phyloP scores from a whole-genome alignment of 148 eudicot species.

The Cornus suecica region DNA sequence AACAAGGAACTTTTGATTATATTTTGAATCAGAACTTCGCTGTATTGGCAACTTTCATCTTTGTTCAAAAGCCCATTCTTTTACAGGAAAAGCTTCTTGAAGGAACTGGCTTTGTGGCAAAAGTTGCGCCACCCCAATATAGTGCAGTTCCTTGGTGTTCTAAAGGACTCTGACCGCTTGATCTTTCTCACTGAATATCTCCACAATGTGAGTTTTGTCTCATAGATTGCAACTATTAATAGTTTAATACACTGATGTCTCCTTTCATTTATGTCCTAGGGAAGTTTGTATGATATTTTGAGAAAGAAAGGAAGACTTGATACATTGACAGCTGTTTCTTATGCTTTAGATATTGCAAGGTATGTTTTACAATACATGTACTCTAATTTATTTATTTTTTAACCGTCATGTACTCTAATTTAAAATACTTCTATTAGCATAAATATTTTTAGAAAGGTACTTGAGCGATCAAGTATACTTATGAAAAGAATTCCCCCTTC shows the following conservation, averaged over 20 bases:
- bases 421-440: neutral
- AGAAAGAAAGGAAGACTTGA: constrained; percentile 41
- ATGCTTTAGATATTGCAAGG: constrained; percentile 46
- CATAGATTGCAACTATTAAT: neutral
- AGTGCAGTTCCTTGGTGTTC: constrained; percentile 46
- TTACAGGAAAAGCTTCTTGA: constrained; percentile 36
- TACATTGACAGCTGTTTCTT: constrained; percentile 34
- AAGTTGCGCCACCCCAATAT: constrained; percentile 47
- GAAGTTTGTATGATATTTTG: constrained; percentile 39
- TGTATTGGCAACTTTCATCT: neutral
- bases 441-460: neutral
- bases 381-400: too few species aligned
- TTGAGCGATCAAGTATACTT: neutral
- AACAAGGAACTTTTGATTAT: neutral
- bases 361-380: constrained; percentile 1
- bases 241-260: constrained; percentile 9
- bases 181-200: constrained; percentile 45
- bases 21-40: too few species aligned
- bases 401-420: too few species aligned
- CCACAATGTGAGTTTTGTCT: constrained; percentile 28
- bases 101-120: constrained; percentile 41
- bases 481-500: neutral
- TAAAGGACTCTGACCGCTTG: constrained; percentile 32
- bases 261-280: constrained; percentile 20
- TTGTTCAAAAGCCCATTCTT: neutral